These are phyloP conservation scores for Linanthus parryae DNA, from an alignment of 148 eudicot genomes.

Conservation along the genomic window DNA sequence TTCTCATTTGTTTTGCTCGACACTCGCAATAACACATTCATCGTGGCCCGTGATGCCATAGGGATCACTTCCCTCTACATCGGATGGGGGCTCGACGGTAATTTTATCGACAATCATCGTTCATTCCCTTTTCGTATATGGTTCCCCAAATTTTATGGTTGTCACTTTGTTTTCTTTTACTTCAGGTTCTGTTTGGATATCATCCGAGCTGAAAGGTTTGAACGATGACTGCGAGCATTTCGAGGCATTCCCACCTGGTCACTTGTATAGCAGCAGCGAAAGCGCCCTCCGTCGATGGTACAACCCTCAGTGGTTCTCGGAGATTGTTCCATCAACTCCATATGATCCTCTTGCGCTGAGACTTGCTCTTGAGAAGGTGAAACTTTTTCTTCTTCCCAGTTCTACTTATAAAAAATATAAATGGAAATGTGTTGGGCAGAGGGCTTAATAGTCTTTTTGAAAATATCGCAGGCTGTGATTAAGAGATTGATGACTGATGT, in stretches of 20 bases:
- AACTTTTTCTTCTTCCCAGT: not conserved
- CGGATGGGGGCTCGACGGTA: conserved; percentile 98
- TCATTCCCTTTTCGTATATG: too few species aligned
- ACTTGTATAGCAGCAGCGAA: conserved; percentile 70
- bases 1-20: conserved; percentile 84
- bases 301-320: conserved; percentile 87
- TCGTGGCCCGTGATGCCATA: conserved; percentile 90
- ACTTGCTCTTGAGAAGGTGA: conserved; percentile 73
- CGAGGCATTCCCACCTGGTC: conserved; percentile 84
- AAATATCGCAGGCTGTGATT: conserved; percentile 55
- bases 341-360: conserved; percentile 77
- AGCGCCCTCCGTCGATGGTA: conserved; percentile 73
- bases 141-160: too few species aligned
- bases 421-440: too few species aligned
- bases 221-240: conserved; percentile 90
- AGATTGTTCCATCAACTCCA: conserved; percentile 69
- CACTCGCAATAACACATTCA: conserved; percentile 73
- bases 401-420: too few species aligned
- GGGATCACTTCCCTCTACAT: conserved; percentile 87
- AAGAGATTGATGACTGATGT: conserved; percentile 96
- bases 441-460: not conserved
- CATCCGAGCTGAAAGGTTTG: conserved; percentile 83
- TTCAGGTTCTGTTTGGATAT: conserved; percentile 83
- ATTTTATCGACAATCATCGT: too few species aligned
- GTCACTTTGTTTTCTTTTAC: too few species aligned